These are phyloP conservation scores for Pythium myriotylum DNA, from an alignment of 352 stramenopile genomes.

Conservation along the genomic window DNA sequence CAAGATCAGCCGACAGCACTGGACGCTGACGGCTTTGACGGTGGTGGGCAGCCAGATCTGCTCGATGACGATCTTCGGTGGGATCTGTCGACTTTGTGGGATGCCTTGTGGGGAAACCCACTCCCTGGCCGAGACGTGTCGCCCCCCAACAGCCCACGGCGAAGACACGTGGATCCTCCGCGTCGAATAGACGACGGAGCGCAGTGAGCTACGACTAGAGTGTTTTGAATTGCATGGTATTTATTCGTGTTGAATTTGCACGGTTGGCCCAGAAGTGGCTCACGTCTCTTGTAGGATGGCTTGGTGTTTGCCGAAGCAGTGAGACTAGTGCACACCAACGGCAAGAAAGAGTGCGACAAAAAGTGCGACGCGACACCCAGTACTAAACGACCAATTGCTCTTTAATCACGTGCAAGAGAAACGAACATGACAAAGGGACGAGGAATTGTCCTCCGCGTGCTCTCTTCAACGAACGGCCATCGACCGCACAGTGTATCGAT, in stretches of 20 bases:
- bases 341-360: no score
- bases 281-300: no score
- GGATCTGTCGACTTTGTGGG: constrained; percentile 21
- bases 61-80: constrained; percentile 21
- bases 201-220: neutral
- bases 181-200: neutral
- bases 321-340: no score
- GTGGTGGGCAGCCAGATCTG: neutral
- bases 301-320: no score
- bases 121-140: neutral
- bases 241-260: constrained; percentile 5
- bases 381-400: no score
- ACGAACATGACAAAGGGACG: no score
- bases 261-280: no score
- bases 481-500: no score
- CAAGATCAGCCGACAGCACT: constrained; percentile 29
- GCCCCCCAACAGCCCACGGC: neutral
- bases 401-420: no score
- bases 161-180: neutral
- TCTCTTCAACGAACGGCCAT: no score
- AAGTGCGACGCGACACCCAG: no score
- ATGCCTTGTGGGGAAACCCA: constrained; percentile 15
- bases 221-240: neutral
- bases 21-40: constrained; percentile 29
- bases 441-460: no score